Evolutionary conservation across 768 basidiomycete genomes (phyloP).

Genomic region (Panaeolus papilionaceus): DNA sequence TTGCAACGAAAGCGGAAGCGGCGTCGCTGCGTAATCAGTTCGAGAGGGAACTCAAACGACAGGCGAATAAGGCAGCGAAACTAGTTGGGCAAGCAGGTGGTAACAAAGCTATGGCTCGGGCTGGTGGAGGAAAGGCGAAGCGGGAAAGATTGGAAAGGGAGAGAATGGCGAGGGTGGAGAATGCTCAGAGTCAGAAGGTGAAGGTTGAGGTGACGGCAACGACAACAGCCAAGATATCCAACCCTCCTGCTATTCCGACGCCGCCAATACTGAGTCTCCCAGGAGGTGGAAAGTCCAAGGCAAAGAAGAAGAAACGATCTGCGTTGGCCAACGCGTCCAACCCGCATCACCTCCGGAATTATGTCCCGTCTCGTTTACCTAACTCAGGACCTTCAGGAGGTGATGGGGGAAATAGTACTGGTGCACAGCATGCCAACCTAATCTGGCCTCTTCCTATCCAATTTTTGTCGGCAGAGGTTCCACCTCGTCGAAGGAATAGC

Average conservation of each 20-base stretch:
- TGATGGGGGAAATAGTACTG: slow-evolving; percentile 24
- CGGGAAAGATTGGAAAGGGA: slow-evolving; percentile 32
- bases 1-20: slow-evolving; percentile 74
- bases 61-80: slow-evolving; percentile 67
- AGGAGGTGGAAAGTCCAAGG: slow-evolving; percentile 38
- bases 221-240: slow-evolving; percentile 40
- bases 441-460: slow-evolving; percentile 67
- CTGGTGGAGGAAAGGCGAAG: slow-evolving; percentile 30
- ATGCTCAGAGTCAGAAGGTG: slow-evolving; percentile 42
- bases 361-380: slow-evolving; percentile 85
- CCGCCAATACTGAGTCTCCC: slow-evolving; percentile 17
- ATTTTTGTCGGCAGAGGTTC: slow-evolving; percentile 74
- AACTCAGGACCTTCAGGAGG: slow-evolving; percentile 35
- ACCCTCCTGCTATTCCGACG: slow-evolving; percentile 28
- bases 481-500: slow-evolving; percentile 44
- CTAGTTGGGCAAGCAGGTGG: slow-evolving; percentile 28
- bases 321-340: slow-evolving; percentile 93
- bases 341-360: slow-evolving; percentile 94
- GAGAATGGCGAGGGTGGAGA: slow-evolving; percentile 41
- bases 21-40: slow-evolving; percentile 68
- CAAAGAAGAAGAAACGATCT: slow-evolving; percentile 94
- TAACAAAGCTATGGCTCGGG: slow-evolving; percentile 39
- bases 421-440: slow-evolving; percentile 46
- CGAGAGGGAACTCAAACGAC: slow-evolving; percentile 74
- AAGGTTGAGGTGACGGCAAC: slow-evolving; percentile 28